A percentile compares a stretch with the other conserved stretches of the same genome.
These are phyloP conservation scores for Fonsecaea pugnacius DNA, from an alignment of 2,329 filamentous ascomycete genomes.

Conservation along the genomic window DNA sequence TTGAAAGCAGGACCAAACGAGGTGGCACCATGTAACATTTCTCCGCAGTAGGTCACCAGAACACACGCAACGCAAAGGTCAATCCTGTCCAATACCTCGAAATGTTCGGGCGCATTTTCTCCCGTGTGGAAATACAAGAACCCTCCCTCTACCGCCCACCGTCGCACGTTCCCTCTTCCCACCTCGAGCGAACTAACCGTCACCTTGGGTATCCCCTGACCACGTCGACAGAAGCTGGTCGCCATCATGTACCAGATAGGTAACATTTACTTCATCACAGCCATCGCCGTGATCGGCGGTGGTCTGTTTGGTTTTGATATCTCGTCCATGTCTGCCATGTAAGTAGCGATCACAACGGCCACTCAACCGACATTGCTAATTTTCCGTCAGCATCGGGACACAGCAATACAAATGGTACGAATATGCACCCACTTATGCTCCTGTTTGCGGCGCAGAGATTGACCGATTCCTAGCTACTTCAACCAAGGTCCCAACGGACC, in stretches of 20 bases:
- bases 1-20: constrained; percentile 4
- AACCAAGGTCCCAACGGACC: constrained; percentile 52
- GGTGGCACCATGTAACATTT: constrained; percentile 18
- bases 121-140: constrained; percentile 17
- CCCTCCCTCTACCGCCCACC: background rate
- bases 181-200: background rate
- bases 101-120: background rate
- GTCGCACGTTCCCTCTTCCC: background rate
- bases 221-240: background rate
- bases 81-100: constrained; percentile 3
- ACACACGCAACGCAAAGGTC: background rate
- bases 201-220: background rate
- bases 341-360: constrained; percentile 39
- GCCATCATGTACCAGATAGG: constrained; percentile 46
- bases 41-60: constrained; percentile 16
- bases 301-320: constrained; percentile 65
- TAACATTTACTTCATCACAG: constrained; percentile 63
- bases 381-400: constrained; percentile 64
- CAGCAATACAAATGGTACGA: constrained; percentile 72
- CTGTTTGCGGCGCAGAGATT: background rate
- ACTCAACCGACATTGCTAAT: constrained; percentile 55
- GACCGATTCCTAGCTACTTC: constrained; percentile 56
- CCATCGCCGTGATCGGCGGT: constrained; percentile 62
- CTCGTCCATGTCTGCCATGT: constrained; percentile 57
- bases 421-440: constrained; percentile 50